These are phyloP conservation scores for Ascomycota sp. DNA, from an alignment of 2,329 filamentous ascomycete species.

Conservation along the genomic window DNA sequence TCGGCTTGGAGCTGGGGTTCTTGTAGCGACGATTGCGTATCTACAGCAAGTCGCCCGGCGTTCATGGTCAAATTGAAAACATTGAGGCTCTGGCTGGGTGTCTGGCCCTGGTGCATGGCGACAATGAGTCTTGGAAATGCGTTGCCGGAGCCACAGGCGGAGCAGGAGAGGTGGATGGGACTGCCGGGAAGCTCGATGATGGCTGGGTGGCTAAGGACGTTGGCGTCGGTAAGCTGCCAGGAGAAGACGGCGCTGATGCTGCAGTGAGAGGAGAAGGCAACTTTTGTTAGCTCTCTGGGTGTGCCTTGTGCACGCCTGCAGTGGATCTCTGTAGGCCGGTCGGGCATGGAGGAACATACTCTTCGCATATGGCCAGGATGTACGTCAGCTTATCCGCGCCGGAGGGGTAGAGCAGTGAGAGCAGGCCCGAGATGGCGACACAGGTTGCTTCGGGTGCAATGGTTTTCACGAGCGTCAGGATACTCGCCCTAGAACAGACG, in stretches of 20 bases:
- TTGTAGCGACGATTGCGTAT: constrained; percentile 7
- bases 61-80: constrained; percentile 11
- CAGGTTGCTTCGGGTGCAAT: constrained; percentile 15
- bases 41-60: constrained; percentile 11
- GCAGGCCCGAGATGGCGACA: constrained; percentile 24
- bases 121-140: constrained; percentile 14
- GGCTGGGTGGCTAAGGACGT: constrained; percentile 23
- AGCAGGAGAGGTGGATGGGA: constrained; percentile 30
- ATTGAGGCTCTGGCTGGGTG: constrained; percentile 10
- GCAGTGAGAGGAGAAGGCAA: too few relatives aligned
- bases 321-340: too few relatives aligned
- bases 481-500: constrained; percentile 29
- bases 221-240: constrained; percentile 29
- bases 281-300: too few relatives aligned
- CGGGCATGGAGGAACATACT: too few relatives aligned
- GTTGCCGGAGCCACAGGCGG: constrained; percentile 3
- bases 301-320: too few relatives aligned
- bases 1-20: constrained; percentile 7
- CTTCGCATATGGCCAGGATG: constrained; percentile 32
- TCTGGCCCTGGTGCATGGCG: constrained; percentile 16
- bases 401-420: constrained; percentile 12
- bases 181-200: constrained; percentile 38
- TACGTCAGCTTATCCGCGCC: constrained; percentile 9
- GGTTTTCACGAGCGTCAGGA: constrained; percentile 22
- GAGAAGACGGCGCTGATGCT: constrained; percentile 41